These are phyloP conservation scores for Coniochaeta hoffmannii DNA, from an alignment of 2,329 filamentous ascomycete species.

Conservation along the genomic window DNA sequence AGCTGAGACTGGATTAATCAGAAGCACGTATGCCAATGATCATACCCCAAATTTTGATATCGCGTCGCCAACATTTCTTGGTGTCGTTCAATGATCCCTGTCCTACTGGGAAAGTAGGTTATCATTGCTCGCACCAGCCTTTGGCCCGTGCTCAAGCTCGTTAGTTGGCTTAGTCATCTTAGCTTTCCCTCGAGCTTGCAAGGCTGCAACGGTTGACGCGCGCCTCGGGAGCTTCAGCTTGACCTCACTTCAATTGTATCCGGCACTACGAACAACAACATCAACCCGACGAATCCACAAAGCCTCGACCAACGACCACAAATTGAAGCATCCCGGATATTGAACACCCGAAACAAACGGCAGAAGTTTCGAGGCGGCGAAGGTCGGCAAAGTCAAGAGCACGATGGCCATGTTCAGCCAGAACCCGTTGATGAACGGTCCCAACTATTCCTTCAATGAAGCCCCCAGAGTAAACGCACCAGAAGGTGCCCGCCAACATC, in stretches of 20 bases:
- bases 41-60: background rate
- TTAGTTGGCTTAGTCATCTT: background rate
- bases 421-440: constrained; percentile 61
- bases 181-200: background rate
- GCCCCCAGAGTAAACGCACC: constrained; percentile 45
- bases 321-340: background rate
- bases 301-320: background rate
- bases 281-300: background rate
- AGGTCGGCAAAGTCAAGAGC: constrained; percentile 9
- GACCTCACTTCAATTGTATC: background rate
- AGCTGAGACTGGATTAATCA: background rate
- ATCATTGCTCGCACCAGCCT: background rate
- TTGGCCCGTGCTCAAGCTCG: constrained; percentile 1
- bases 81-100: background rate
- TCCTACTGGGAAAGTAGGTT: no score
- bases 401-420: constrained; percentile 64
- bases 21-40: background rate
- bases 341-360: constrained; percentile 4
- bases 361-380: background rate
- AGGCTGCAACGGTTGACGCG: constrained; percentile 4
- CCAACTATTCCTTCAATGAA: constrained; percentile 62
- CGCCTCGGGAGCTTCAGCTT: constrained; percentile 1
- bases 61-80: background rate
- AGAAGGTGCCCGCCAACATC: constrained; percentile 59
- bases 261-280: background rate